Conservation (phyloP, 257 asterid species). For the Misopates orontium region DNA sequence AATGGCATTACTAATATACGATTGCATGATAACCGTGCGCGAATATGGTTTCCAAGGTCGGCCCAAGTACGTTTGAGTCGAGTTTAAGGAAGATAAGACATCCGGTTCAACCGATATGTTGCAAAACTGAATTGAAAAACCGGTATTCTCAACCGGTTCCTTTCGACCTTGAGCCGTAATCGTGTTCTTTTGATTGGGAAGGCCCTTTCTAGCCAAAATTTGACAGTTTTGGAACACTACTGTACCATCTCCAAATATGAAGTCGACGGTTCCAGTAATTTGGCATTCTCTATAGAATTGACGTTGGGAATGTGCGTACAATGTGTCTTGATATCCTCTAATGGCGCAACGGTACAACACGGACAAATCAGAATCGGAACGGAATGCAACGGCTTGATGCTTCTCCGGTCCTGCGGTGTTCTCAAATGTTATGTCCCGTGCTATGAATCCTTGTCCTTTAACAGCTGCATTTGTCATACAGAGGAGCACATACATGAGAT, state of each 20-base stretch:
- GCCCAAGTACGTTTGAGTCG: conserved; percentile 53
- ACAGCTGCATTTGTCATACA: conserved; percentile 45
- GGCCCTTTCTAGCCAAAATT: conserved; percentile 54
- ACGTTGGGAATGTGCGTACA: conserved; percentile 59
- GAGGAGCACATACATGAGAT: too few relatives aligned
- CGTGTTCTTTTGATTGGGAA: conserved; percentile 56
- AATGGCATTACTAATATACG: conserved; percentile 41
- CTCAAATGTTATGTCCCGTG: conserved; percentile 61
- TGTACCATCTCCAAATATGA: conserved; percentile 64
- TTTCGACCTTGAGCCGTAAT: conserved; percentile 69
- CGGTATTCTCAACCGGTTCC: conserved; percentile 40
- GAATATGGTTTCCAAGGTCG: conserved; percentile 68
- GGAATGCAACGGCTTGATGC: conserved; percentile 70
- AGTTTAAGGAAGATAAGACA: conserved; percentile 18
- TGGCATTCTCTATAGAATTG: conserved; percentile 61
- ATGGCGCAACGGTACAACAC: conserved; percentile 53
- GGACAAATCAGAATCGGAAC: conserved; percentile 58
- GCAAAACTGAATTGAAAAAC: conserved; percentile 62
- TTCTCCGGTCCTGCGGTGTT: conserved; percentile 73
- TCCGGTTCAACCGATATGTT: conserved; percentile 44
- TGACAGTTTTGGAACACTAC: conserved; percentile 67
- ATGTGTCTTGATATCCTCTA: conserved; percentile 64
- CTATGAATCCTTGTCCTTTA: conserved; percentile 63
- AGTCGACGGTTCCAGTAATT: conserved; percentile 65
- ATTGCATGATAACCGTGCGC: conserved; percentile 59